These are phyloP conservation scores for Yamadazyma dushanensis DNA, from an alignment of 1,139 yeast species.

Conservation along the genomic window DNA sequence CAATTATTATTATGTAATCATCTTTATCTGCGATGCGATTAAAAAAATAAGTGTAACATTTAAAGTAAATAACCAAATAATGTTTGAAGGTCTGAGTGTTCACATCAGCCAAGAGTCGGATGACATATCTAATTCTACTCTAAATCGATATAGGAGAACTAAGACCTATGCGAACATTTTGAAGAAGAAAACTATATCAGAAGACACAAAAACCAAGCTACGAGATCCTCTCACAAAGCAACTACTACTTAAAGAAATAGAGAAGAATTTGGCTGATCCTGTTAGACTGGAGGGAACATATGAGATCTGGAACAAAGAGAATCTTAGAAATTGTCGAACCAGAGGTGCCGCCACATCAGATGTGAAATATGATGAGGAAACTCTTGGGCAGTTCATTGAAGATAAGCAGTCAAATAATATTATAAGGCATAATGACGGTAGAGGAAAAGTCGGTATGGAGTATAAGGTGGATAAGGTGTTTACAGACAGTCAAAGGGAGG, in stretches of 20 bases:
- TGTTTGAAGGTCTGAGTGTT: constrained; percentile 4
- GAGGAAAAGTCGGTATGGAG: no score
- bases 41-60: not conserved
- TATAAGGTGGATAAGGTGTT: no score
- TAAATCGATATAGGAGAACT: constrained; percentile 6
- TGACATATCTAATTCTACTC: not conserved
- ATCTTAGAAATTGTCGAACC: not conserved
- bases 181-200: constrained; percentile 10
- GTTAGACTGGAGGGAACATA: constrained; percentile 37
- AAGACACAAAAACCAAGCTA: constrained; percentile 11
- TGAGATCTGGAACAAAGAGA: constrained; percentile 15
- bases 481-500: constrained; percentile 2
- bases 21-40: constrained; percentile 5
- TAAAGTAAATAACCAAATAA: not conserved
- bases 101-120: not conserved
- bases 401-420: no score
- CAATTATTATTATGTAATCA: not conserved
- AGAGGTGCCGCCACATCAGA: not conserved
- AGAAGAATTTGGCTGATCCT: constrained; percentile 16
- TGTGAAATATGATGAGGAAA: constrained; percentile 1
- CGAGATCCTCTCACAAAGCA: constrained; percentile 17
- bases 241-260: constrained; percentile 16
- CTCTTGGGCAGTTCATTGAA: not conserved
- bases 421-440: no score
- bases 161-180: constrained; percentile 6